A percentile compares a stretch with the other conserved stretches of the same genome.
Conservation (phyloP, 345 rosid genomes). For the Populus alba region DNA sequence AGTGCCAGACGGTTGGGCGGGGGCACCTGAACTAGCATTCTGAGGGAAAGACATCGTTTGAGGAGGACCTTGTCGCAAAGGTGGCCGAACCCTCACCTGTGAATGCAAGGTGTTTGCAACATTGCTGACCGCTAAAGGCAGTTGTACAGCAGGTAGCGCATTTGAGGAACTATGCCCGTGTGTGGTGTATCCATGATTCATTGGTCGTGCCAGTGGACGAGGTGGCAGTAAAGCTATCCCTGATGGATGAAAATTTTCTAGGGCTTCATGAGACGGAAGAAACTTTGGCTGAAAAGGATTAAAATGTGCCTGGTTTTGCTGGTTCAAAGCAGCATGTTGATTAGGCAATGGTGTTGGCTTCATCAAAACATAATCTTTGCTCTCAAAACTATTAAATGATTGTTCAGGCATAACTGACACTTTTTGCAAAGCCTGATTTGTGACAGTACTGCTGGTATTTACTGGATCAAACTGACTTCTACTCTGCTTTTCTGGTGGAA, state of each 20-base stretch:
- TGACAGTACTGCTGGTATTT: conserved; percentile 34
- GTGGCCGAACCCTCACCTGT: conserved; percentile 47
- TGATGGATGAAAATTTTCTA: conserved; percentile 38
- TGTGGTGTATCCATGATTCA: conserved; percentile 45
- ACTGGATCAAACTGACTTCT: conserved; percentile 43
- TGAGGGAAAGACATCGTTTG: conserved; percentile 46
- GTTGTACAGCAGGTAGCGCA: conserved; percentile 29
- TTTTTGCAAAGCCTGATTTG: conserved; percentile 49
- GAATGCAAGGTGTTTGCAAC: conserved; percentile 34
- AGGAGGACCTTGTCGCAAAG: conserved; percentile 59
- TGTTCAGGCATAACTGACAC: conserved; percentile 48
- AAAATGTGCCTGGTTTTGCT: conserved; percentile 44
- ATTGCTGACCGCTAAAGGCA: conserved; percentile 46
- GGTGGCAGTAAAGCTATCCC: conserved; percentile 42
- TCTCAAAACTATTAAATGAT: conserved; percentile 40
- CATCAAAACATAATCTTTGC: conserved; percentile 36
- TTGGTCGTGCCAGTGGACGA: conserved; percentile 37
- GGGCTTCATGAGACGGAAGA: conserved; percentile 38
- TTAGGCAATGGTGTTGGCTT: conserved; percentile 33
- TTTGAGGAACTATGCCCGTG: conserved; percentile 46
- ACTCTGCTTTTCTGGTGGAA: conserved; percentile 40
- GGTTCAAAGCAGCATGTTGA: conserved; percentile 47
- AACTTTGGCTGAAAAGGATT: conserved; percentile 48
- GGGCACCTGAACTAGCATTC: conserved; percentile 37
- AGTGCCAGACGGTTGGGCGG: conserved; percentile 52